These are phyloP conservation scores for Tuber calosporum DNA, from an alignment of 495 filamentous ascomycete genomes.

Conservation along the genomic window DNA sequence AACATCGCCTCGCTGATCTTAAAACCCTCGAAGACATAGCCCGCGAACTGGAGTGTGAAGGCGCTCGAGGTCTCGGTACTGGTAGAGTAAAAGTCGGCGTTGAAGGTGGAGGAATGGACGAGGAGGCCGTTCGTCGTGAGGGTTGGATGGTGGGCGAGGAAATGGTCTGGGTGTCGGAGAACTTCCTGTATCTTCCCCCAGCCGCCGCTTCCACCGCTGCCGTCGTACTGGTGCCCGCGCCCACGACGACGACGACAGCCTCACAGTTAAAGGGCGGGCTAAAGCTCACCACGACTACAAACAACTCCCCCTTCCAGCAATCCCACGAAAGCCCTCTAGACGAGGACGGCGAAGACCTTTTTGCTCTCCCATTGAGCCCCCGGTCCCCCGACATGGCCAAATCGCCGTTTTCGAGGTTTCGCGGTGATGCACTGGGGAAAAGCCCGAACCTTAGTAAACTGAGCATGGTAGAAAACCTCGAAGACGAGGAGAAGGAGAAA, in stretches of 20 bases:
- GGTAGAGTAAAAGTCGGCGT: conserved; percentile 40
- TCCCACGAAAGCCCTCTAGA: background rate
- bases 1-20: conserved; percentile 35
- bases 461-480: background rate
- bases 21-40: conserved; percentile 36
- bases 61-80: conserved; percentile 34
- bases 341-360: conserved; percentile 39
- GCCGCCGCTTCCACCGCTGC: conserved; percentile 19
- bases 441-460: background rate
- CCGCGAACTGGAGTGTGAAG: conserved; percentile 38
- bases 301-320: conserved; percentile 12
- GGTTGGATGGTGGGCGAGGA: conserved; percentile 42
- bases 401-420: conserved; percentile 38
- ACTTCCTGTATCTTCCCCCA: conserved; percentile 30
- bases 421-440: conserved; percentile 28
- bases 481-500: conserved; percentile 1
- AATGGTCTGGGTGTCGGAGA: conserved; percentile 39
- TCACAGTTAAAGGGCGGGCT: background rate
- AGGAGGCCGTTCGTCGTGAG: conserved; percentile 39
- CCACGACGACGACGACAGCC: conserved; percentile 12
- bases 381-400: conserved; percentile 38
- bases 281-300: conserved; percentile 21
- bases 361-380: conserved; percentile 38
- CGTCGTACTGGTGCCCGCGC: conserved; percentile 17
- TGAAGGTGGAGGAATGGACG: conserved; percentile 41